A percentile compares a stretch with the other conserved stretches of the same genome.
These are phyloP conservation scores for Venturia aucupariae DNA, from an alignment of 2,329 filamentous ascomycete genomes.

Conservation along the genomic window DNA sequence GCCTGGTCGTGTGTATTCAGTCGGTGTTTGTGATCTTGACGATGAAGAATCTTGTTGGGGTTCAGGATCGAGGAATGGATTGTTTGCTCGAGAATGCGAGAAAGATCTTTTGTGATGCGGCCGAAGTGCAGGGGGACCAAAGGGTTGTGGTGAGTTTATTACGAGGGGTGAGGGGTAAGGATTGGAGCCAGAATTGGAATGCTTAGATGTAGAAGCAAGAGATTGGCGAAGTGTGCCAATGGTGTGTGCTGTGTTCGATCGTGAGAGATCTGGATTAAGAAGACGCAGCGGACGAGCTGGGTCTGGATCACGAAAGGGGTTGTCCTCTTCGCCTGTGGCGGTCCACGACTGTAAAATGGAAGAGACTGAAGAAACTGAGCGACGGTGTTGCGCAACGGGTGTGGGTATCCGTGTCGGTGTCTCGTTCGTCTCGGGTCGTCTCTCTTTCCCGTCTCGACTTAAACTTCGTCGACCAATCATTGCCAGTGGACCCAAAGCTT, in stretches of 20 bases:
- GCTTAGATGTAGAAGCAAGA: no score
- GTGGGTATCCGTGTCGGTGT: conserved; percentile 8
- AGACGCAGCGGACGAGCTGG: conserved; percentile 1
- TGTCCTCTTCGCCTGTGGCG: conserved; percentile 4
- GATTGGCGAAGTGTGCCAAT: background rate
- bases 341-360: conserved; percentile 13
- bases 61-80: conserved; percentile 12
- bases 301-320: conserved; percentile 14
- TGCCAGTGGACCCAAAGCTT: conserved; percentile 4
- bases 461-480: background rate
- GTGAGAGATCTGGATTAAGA: conserved; percentile 9
- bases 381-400: conserved; percentile 9
- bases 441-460: background rate
- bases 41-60: background rate
- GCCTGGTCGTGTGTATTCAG: background rate
- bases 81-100: background rate
- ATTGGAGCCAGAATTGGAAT: background rate
- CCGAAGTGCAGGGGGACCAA: background rate
- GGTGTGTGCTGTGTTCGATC: conserved; percentile 9
- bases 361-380: conserved; percentile 5
- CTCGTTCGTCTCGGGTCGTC: background rate
- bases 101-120: conserved; percentile 10
- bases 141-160: background rate
- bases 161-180: background rate
- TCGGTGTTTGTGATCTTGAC: background rate